phyloP scores from a whole-genome alignment of 352 stramenopile genomes.

The Thraustotheca clavata region DNA sequence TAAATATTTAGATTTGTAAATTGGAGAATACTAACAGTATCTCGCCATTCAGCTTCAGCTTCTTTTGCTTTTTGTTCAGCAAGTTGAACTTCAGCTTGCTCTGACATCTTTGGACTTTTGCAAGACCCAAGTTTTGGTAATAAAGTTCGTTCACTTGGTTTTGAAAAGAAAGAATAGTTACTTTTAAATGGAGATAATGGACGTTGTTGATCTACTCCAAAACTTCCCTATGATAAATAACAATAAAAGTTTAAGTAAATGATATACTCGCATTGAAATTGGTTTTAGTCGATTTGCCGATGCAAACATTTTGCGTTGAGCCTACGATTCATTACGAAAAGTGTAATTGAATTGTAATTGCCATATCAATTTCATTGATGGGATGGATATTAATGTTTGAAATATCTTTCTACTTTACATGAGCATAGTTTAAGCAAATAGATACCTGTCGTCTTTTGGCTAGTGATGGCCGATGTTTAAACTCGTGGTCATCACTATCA shows the following conservation, averaged over 20 bases:
- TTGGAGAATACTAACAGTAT: not conserved
- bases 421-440: too few species aligned
- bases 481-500: not conserved
- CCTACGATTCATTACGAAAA: not conserved
- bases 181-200: too few species aligned
- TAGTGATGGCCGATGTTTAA: not conserved
- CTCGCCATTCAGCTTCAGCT: not conserved
- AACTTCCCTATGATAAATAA: too few species aligned
- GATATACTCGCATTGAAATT: not conserved
- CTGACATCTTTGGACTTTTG: not conserved
- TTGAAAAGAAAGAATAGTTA: not conserved
- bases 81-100: not conserved
- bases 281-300: not conserved
- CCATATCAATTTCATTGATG: constrained; percentile 8
- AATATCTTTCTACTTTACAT: constrained; percentile 20
- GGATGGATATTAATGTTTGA: constrained; percentile 12
- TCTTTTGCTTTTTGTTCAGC: not conserved
- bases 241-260: too few species aligned
- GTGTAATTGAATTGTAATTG: not conserved
- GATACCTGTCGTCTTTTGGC: constrained; percentile 9
- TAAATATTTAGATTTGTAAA: not conserved
- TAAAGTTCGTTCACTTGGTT: not conserved
- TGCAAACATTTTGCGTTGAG: not conserved
- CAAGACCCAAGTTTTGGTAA: not conserved
- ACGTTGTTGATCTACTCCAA: too few species aligned